Conservation (phyloP, 805 yeast genomes). For the Saccharomycopsis oosterbeekiorum region DNA sequence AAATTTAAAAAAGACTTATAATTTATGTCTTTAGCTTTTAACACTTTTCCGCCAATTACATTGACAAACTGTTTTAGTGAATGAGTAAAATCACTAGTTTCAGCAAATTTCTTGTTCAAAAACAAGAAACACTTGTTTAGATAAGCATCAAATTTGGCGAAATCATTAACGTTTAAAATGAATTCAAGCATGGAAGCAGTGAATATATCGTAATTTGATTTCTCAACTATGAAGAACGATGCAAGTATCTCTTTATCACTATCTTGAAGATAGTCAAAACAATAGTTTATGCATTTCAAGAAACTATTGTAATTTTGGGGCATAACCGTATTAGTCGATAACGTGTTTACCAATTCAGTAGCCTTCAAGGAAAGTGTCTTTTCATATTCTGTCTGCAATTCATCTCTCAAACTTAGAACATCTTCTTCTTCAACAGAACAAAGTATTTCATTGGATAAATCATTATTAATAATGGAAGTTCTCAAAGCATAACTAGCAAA, state of each 20-base stretch:
- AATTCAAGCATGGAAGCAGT: conserved; percentile 1
- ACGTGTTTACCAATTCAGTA: not conserved
- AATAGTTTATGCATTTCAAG: conserved; percentile 1
- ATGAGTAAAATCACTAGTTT: conserved; percentile 26
- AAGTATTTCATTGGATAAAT: not conserved
- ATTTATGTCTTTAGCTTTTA: conserved; percentile 16
- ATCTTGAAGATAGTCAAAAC: not conserved
- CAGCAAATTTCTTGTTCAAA: conserved; percentile 57
- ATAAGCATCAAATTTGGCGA: not conserved
- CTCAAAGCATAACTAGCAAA: not conserved
- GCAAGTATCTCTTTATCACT: not conserved
- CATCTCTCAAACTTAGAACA: not conserved
- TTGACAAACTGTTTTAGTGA: conserved; percentile 2
- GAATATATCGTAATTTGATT: conserved; percentile 5
- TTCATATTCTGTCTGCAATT: not conserved
- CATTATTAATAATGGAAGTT: not conserved
- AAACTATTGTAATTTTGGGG: not conserved
- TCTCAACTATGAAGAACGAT: not conserved
- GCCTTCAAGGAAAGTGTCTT: not conserved
- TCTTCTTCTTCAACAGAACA: not conserved
- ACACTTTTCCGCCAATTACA: conserved; percentile 26
- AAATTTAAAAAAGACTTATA: conserved; percentile 26
- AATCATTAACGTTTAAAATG: not conserved
- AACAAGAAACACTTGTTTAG: conserved; percentile 46
- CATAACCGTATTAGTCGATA: not conserved